These are phyloP conservation scores for Candida insectorum DNA, from an alignment of 805 yeast genomes.

Conservation along the genomic window DNA sequence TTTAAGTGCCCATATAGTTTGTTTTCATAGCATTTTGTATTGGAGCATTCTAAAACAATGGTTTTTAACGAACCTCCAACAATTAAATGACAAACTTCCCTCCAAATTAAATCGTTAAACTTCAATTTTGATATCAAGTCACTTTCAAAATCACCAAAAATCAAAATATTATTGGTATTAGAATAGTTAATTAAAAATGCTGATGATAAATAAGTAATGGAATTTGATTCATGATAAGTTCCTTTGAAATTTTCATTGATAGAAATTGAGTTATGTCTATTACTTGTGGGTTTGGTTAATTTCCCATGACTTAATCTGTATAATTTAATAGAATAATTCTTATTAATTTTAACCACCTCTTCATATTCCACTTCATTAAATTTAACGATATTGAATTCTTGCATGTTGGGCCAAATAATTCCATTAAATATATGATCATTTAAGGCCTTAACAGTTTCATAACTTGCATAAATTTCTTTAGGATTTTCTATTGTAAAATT, in stretches of 20 bases:
- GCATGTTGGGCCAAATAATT: constrained; percentile 74
- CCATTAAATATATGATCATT: constrained; percentile 65
- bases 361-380: constrained; percentile 16
- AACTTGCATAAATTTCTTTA: constrained; percentile 53
- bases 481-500: constrained; percentile 27
- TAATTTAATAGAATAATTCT: constrained; percentile 23
- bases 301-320: constrained; percentile 35
- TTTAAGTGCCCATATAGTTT: constrained; percentile 78
- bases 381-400: constrained; percentile 24
- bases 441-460: constrained; percentile 50
- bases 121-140: constrained; percentile 46
- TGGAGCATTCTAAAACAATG: constrained; percentile 77
- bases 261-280: constrained; percentile 18
- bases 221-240: constrained; percentile 3
- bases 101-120: constrained; percentile 53
- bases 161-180: constrained; percentile 40
- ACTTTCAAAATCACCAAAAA: constrained; percentile 85
- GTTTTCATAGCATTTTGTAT: constrained; percentile 34
- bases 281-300: constrained; percentile 6
- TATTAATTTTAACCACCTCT: constrained; percentile 12
- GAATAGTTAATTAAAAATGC: constrained; percentile 54
- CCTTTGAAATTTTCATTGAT: constrained; percentile 14
- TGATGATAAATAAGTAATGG: constrained; percentile 35
- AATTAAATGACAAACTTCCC: constrained; percentile 45
- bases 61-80: constrained; percentile 39